Evolutionary conservation across 176 grass and related monocot genomes (phyloP).

Genomic region (Carex pumila): DNA sequence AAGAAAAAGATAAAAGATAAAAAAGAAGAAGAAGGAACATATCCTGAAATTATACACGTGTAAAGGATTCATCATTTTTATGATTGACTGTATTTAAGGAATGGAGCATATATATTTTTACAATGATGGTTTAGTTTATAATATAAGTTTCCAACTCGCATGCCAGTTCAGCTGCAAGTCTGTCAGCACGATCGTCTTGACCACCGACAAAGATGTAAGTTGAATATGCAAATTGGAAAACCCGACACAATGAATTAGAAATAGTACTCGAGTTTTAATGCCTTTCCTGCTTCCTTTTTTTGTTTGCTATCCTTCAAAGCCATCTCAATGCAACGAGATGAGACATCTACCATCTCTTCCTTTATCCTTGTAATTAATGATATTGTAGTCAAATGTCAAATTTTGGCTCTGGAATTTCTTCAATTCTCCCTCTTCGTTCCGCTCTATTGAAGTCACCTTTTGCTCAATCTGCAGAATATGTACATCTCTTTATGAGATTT

Average conservation of each 20-base stretch:
- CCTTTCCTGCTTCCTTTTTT: conserved; percentile 8
- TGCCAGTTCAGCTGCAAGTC: conserved; percentile 6
- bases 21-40: not conserved
- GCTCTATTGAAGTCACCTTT: conserved; percentile 3
- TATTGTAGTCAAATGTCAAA: conserved; percentile 9
- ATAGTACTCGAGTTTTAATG: not conserved
- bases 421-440: not conserved
- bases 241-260: not conserved
- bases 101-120: not conserved
- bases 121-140: not conserved
- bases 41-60: not conserved
- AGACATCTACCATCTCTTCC: conserved; percentile 8
- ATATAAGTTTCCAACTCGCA: conserved; percentile 9
- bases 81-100: not conserved
- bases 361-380: not conserved
- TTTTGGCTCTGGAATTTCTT: conserved; percentile 2
- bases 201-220: not conserved
- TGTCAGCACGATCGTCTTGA: conserved; percentile 11
- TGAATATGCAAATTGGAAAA: conserved; percentile 16
- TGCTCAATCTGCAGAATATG: conserved; percentile 7
- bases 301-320: conserved; percentile 14
- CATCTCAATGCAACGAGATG: conserved; percentile 17
- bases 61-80: not conserved
- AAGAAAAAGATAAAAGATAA: not conserved
- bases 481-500: not conserved